Evolutionary conservation across 768 basidiomycete species (phyloP), one percentile per base, ranked within the genome.

Genomic region (Kwoniella pini): DNA sequence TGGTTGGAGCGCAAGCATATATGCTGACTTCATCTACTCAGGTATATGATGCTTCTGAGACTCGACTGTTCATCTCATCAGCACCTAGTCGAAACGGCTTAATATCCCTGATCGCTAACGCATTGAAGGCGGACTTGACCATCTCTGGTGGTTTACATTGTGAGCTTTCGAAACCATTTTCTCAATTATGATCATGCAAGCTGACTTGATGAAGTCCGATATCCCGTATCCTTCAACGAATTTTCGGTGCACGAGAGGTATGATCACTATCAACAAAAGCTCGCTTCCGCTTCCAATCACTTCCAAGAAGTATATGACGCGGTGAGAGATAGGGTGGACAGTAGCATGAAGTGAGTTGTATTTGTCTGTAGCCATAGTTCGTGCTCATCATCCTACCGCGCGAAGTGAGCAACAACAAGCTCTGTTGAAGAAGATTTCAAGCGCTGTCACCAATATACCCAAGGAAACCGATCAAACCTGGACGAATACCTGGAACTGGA

Each of bases 401-500:
- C 12, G 21, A 64, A 82, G 82, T 74, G 91, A 93, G 3, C 83
- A 91, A 63, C 95, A 98, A 79, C 85, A 88, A 22, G 83, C 89
- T 30, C 82, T 95, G 19, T 82, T 99, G 24, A 87, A 92, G 79
- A 97, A 97, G 81, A 90, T 90, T 0, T 80, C 97, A 44, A 85
- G 84, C 12, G 91, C 96, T 31, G 82, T 91, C 31, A 88, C 90
- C 68, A 85, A 90, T 45, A 80, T 96, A 5, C 94, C 94, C 1
- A 80, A 83, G 4, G 81, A 83, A 0, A 83, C 84, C 2, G 95
- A 99, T 77, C 86, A 88, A 2, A 87, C 90, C 0, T 99, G 96
- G 96, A 99, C 97, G 80, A 97, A 96, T 77, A 92, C 91, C 76
- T 97, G 95, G 95, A 92, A 96, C 76, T 96, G 95, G 95, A 95